These are phyloP conservation scores for Digitaria exilis DNA, from an alignment of 202 grass and related monocot species.

Conservation along the genomic window DNA sequence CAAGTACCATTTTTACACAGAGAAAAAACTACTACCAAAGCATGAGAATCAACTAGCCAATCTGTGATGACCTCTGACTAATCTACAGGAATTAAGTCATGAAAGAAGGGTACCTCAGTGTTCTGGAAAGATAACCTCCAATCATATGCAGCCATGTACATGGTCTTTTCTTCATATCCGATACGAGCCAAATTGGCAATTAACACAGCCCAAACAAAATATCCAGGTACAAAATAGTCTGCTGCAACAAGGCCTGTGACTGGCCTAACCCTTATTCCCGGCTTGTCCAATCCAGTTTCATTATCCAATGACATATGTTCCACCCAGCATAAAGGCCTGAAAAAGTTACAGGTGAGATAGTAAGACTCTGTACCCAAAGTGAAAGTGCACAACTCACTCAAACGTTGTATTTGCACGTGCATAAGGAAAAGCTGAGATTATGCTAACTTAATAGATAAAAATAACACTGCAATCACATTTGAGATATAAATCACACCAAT, in stretches of 20 bases:
- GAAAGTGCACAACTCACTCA: neutral
- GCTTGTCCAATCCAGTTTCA: conserved; percentile 94
- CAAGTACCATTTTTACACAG: conserved; percentile 18
- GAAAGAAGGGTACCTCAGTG: conserved; percentile 68
- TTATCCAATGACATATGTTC: conserved; percentile 99
- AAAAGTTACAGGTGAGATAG: conserved; percentile 38
- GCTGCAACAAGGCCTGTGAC: conserved; percentile 95
- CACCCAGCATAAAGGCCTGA: conserved; percentile 94
- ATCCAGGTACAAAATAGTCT: conserved; percentile 97
- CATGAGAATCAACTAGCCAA: neutral
- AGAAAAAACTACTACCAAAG: neutral
- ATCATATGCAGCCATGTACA: conserved; percentile 99
- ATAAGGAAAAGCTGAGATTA: neutral
- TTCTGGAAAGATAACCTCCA: conserved; percentile 99
- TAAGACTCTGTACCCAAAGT: conserved; percentile 1
- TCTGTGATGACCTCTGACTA: neutral
- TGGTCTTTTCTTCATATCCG: conserved; percentile 99
- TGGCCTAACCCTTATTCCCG: conserved; percentile 83
- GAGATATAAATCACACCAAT: neutral
- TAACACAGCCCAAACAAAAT: conserved; percentile 99
- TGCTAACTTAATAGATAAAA: neutral
- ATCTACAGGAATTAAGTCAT: conserved; percentile 24
- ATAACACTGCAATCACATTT: neutral
- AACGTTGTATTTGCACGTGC: neutral
- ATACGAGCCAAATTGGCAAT: conserved; percentile 98